phyloP scores from a whole-genome alignment of 805 yeast genomes.

The Zygoascus biomembranicola region DNA sequence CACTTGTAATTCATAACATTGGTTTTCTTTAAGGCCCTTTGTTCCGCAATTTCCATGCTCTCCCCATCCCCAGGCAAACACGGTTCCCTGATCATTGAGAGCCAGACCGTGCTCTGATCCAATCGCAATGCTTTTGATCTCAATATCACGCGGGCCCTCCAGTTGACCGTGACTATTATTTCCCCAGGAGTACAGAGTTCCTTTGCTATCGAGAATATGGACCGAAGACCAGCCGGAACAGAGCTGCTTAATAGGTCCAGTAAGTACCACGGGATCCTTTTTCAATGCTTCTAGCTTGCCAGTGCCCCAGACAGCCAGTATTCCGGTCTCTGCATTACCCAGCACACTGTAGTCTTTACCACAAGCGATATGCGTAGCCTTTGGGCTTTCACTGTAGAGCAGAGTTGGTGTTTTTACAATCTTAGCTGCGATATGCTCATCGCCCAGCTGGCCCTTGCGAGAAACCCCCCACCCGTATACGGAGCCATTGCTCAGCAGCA shows the following conservation, averaged over 20 bases:
- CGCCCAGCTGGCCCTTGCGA: constrained; percentile 47
- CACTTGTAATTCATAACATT: not conserved
- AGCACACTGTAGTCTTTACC: constrained; percentile 55
- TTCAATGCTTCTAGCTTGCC: constrained; percentile 21
- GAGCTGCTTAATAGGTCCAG: constrained; percentile 17
- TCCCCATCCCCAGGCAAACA: constrained; percentile 93
- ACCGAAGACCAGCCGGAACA: constrained; percentile 75
- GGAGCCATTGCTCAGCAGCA: constrained; percentile 31
- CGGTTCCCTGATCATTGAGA: constrained; percentile 15
- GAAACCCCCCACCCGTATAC: constrained; percentile 64
- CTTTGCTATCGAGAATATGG: constrained; percentile 35
- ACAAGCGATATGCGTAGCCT: constrained; percentile 25
- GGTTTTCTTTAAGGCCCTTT: constrained; percentile 6
- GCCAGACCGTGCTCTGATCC: constrained; percentile 87
- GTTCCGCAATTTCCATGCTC: constrained; percentile 94
- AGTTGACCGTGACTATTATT: constrained; percentile 72
- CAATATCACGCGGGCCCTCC: constrained; percentile 20
- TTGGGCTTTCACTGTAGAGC: constrained; percentile 2
- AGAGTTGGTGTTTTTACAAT: not conserved
- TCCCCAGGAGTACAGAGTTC: constrained; percentile 47
- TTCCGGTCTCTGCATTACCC: constrained; percentile 14
- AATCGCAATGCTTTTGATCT: constrained; percentile 29
- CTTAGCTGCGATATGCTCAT: constrained; percentile 6
- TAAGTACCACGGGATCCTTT: not conserved
- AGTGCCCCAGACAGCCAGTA: constrained; percentile 29